Evolutionary conservation across 179 eudicot species (phyloP), one percentile per base, ranked within the genome.

Genomic region (Nepenthes alata): DNA sequence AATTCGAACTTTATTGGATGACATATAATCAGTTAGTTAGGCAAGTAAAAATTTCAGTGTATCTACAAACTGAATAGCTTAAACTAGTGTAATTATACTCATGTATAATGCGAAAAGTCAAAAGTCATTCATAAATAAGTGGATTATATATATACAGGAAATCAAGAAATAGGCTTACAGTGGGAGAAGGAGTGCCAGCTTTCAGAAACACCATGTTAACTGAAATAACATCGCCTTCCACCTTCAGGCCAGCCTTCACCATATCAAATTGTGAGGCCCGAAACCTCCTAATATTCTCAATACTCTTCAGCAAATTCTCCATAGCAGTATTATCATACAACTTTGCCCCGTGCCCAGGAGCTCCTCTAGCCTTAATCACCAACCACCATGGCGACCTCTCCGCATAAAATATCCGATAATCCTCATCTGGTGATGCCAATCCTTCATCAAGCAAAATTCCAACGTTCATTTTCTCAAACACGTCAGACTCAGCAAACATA

Each of bases 281-380:
- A 62, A 84, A 91, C 67, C 95, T 78, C 76, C 82, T 76, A 4
- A 88, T 58, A 65, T 76, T 84, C 82, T 91, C 95, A 45, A 91
- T 75, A 74, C 95, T 91, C 78, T 86, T 83, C 57, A 86, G 48
- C 59, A 91, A 64, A 76, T 91, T 91, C 71, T 91, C 98, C 88
- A 84, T 77, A 1, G 96, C 98, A 56, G 87, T 74, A 49, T 84
- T 84, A 55, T 91, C 98, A 72, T 84, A 91, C 34, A 91, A 72
- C 78, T 83, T 91, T 0, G 96, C 89, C 51, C 97, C 97, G 35
- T 91, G 96, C 9, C 97, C 97, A 61, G 96, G 97, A 10, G 84
- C 81, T 34, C 96, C 97, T 35, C 67, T 67, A 4, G 97, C 85
- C 78, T 91, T 91, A 61, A 91, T 83, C 55, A 85, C 95, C 69